phyloP scores from a whole-genome alignment of 257 asterid species.

The Solanum dulcamara region DNA sequence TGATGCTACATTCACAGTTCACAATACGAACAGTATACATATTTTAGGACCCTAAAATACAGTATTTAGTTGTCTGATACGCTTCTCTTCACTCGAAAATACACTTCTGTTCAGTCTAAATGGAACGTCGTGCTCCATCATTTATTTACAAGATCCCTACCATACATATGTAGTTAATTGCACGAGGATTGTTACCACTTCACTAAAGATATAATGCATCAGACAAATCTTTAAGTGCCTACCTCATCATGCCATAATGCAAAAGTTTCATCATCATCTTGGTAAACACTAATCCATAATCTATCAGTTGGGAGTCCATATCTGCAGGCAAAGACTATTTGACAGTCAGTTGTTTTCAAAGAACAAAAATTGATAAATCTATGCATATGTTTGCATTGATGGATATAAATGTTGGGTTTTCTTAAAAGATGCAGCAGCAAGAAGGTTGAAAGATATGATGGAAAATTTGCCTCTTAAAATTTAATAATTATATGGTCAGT shows the following conservation, averaged over 20 bases:
- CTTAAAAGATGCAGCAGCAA: neutral
- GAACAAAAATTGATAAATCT: neutral
- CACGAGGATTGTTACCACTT: neutral
- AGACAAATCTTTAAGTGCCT: neutral
- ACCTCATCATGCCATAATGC: conserved; percentile 83
- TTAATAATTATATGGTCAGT: too few relatives aligned
- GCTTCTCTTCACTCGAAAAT: neutral
- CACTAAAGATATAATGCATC: neutral
- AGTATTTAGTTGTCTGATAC: neutral
- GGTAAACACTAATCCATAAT: conserved; percentile 78
- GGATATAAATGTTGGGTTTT: neutral
- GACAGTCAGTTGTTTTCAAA: neutral
- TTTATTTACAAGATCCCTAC: neutral
- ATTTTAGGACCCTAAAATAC: neutral
- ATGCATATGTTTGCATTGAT: neutral
- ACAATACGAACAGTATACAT: neutral
- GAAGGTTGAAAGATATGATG: neutral
- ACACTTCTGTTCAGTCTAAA: neutral
- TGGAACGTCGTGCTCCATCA: neutral
- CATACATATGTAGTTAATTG: neutral
- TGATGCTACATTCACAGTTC: neutral
- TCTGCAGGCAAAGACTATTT: conserved; percentile 21
- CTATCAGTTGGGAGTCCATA: conserved; percentile 63
- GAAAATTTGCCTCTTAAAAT: neutral
- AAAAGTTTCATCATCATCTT: conserved; percentile 74